Percentiles rank a stretch among this genome's conserved stretches.
These are phyloP conservation scores for Paramecium biaurelia DNA, from an alignment of 73 alveolate genomes.

Conservation along the genomic window DNA sequence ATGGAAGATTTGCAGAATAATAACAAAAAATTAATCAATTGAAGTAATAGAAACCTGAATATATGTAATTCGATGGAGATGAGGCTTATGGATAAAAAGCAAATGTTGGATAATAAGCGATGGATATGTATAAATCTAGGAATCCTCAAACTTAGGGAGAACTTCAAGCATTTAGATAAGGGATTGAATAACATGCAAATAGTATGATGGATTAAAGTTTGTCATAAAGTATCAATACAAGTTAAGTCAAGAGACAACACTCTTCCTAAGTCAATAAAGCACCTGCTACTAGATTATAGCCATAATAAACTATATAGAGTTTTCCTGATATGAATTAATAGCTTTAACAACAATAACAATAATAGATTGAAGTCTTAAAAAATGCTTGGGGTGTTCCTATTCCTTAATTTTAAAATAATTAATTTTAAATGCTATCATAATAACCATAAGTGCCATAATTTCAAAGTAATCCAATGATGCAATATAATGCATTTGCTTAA, in stretches of 20 bases:
- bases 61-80: constrained; percentile 63
- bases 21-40: constrained; percentile 56
- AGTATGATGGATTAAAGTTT: not conserved
- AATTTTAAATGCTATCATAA: not conserved
- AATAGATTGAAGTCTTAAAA: not conserved
- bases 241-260: not conserved
- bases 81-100: constrained; percentile 47
- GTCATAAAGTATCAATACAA: not conserved
- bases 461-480: not conserved
- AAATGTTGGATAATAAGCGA: not conserved
- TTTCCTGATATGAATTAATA: not conserved
- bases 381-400: constrained; percentile 48
- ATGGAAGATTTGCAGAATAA: constrained; percentile 62
- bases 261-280: constrained; percentile 23
- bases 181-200: constrained; percentile 4
- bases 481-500: not conserved
- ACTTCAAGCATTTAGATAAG: constrained; percentile 36
- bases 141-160: constrained; percentile 27
- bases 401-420: constrained; percentile 35
- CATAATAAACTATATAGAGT: not conserved
- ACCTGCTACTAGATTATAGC: not conserved
- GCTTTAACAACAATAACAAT: not conserved
- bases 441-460: not conserved
- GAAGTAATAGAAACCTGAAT: constrained; percentile 61
- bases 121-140: not conserved